A percentile compares a stretch with the other conserved stretches of the same genome.
Conservation (phyloP, 352 stramenopile genomes). For the Globisporangium nodosum region DNA sequence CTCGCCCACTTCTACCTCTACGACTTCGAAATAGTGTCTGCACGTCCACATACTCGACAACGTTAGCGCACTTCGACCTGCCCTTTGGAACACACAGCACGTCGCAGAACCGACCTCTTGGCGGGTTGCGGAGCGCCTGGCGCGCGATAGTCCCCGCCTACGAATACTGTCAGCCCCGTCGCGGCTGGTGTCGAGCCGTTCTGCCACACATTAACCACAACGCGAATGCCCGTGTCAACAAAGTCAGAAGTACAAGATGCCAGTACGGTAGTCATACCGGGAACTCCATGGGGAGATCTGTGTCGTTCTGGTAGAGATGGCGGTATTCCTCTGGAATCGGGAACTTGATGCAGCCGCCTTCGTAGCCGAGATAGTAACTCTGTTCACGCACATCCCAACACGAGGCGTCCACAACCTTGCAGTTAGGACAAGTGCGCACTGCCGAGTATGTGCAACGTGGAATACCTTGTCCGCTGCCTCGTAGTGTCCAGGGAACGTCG, state of each 20-base stretch:
- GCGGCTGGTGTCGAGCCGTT: constrained; percentile 72
- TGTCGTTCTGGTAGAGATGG: constrained; percentile 71
- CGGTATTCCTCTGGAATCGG: constrained; percentile 70
- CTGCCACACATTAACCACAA: constrained; percentile 15
- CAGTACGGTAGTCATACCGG: constrained; percentile 28
- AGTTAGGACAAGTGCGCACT: background rate
- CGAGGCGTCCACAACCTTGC: background rate
- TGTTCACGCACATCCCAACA: constrained; percentile 9
- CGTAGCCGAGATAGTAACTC: constrained; percentile 72
- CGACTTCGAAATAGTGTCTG: constrained; percentile 74
- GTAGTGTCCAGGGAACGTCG: constrained; percentile 78
- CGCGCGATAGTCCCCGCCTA: constrained; percentile 36
- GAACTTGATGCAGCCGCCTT: constrained; percentile 69
- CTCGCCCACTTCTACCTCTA: constrained; percentile 47
- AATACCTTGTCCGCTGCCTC: constrained; percentile 53
- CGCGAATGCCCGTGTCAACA: no score
- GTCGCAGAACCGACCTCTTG: constrained; percentile 33
- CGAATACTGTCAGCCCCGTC: constrained; percentile 64
- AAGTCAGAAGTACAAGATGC: background rate
- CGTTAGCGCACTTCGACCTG: background rate
- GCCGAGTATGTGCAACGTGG: background rate
- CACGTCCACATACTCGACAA: background rate
- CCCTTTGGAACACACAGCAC: background rate
- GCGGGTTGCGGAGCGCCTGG: constrained; percentile 31
- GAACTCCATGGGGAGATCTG: constrained; percentile 75